Evolutionary conservation across 108 stramenopile species (phyloP).

Genomic region (Epithemia pelagica): DNA sequence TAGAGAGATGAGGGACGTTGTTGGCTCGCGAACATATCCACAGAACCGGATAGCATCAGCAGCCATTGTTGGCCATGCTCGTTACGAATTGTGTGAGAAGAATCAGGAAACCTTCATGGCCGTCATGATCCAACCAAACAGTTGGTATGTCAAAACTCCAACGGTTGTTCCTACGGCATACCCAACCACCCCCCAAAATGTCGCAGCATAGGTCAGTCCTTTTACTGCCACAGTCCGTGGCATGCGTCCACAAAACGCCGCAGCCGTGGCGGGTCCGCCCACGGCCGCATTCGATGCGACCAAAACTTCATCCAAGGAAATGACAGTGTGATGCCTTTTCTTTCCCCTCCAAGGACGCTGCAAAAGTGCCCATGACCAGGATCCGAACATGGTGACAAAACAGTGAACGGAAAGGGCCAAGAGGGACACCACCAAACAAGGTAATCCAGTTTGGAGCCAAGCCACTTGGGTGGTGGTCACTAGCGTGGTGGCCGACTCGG

Average conservation of each 20-base stretch:
- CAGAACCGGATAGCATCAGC: too few species aligned
- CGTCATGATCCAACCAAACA: neutral
- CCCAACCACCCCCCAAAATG: constrained; percentile 63
- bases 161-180: constrained; percentile 59
- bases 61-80: too few species aligned
- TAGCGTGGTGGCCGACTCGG: neutral
- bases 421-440: constrained; percentile 40
- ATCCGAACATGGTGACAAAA: constrained; percentile 11
- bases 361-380: constrained; percentile 6
- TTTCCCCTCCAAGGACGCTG: too few species aligned
- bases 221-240: neutral
- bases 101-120: neutral
- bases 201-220: constrained; percentile 53
- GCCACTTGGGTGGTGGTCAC: constrained; percentile 13
- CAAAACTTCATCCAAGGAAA: constrained; percentile 52
- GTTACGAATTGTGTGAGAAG: too few species aligned
- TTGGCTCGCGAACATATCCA: too few species aligned
- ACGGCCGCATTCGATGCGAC: constrained; percentile 79
- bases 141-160: constrained; percentile 17
- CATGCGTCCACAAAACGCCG: constrained; percentile 52
- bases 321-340: neutral
- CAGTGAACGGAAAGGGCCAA: constrained; percentile 48
- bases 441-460: constrained; percentile 21
- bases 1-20: too few species aligned
- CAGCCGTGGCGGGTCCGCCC: constrained; percentile 77